Evolutionary conservation across 176 grass and related monocot species (phyloP).

Genomic region (Oryza rufipogon): DNA sequence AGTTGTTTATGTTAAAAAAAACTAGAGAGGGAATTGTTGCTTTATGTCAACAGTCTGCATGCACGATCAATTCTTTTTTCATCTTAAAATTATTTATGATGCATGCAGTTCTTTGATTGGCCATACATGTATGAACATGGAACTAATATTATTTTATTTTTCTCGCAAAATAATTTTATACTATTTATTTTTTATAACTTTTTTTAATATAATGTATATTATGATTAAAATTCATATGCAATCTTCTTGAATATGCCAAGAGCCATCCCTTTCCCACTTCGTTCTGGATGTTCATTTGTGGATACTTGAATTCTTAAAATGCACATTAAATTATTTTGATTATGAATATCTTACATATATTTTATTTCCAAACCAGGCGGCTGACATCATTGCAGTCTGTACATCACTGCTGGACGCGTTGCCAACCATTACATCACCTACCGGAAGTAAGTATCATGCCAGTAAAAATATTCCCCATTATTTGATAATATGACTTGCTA

Average conservation of each 20-base stretch:
- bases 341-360: slow-evolving; percentile 31
- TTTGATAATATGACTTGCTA: slow-evolving; percentile 17
- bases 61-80: background rate
- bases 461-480: background rate
- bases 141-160: background rate
- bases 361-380: slow-evolving; percentile 56
- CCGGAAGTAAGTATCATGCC: slow-evolving; percentile 53
- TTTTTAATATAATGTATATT: background rate
- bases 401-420: slow-evolving; percentile 76
- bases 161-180: background rate
- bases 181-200: background rate
- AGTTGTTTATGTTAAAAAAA: background rate
- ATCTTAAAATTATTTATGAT: background rate
- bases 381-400: slow-evolving; percentile 76
- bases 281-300: slow-evolving; percentile 20
- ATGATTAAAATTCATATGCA: background rate
- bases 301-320: background rate
- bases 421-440: slow-evolving; percentile 51
- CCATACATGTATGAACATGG: background rate
- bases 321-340: slow-evolving; percentile 15
- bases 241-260: background rate
- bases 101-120: background rate
- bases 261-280: background rate
- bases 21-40: slow-evolving; percentile 10
- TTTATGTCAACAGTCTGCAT: background rate